A percentile compares a stretch with the other conserved stretches of the same genome.
Evolutionary conservation across 352 stramenopile genomes (phyloP).

Genomic region (Phytophthora pini): DNA sequence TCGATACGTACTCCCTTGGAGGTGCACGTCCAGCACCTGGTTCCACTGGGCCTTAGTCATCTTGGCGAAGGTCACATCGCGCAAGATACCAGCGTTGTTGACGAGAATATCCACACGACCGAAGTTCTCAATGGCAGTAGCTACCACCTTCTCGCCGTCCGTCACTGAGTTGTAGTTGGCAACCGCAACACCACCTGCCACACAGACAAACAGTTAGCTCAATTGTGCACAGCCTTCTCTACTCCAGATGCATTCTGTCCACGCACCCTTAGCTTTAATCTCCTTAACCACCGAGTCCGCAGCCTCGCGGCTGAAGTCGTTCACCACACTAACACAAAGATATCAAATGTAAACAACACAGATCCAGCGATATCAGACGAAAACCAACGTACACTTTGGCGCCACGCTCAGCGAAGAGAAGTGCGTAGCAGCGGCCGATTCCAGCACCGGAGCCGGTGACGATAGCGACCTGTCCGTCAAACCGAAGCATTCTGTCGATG

Average conservation of each 20-base stretch:
- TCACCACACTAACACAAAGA: constrained; percentile 60
- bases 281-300: constrained; percentile 80
- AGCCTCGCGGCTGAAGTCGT: constrained; percentile 71
- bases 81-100: constrained; percentile 96
- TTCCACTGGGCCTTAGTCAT: constrained; percentile 92
- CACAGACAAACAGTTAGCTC: constrained; percentile 9
- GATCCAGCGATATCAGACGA: background rate
- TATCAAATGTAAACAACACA: constrained; percentile 9
- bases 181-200: constrained; percentile 64
- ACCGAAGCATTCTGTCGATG: constrained; percentile 61
- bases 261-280: constrained; percentile 75
- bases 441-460: constrained; percentile 79
- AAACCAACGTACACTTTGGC: constrained; percentile 78
- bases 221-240: background rate
- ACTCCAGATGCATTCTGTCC: background rate
- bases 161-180: constrained; percentile 88
- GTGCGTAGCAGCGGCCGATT: constrained; percentile 78
- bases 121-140: constrained; percentile 71
- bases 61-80: constrained; percentile 90
- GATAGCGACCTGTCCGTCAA: constrained; percentile 78
- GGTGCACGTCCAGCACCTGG: constrained; percentile 81
- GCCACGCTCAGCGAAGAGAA: constrained; percentile 74
- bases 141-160: constrained; percentile 86
- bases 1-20: constrained; percentile 69
- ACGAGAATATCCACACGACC: constrained; percentile 86